Evolutionary conservation across 2,329 filamentous ascomycete genomes (phyloP), one percentile per base, ranked within the genome.

Genomic region (Penicillium janthinellum): DNA sequence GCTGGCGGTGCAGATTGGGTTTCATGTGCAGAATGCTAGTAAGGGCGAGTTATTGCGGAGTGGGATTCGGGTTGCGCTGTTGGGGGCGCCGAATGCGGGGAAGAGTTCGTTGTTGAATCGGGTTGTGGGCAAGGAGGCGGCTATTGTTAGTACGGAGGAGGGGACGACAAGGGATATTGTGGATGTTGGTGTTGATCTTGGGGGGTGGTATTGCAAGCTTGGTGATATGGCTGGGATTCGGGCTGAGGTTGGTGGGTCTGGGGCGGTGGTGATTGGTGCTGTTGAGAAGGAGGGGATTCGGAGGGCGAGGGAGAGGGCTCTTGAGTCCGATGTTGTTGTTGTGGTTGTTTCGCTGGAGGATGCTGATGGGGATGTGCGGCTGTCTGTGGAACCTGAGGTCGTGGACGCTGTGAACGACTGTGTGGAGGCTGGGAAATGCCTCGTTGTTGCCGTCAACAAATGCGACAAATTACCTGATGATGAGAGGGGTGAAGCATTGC

Each of bases 91-190:
- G 0, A 99, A 99, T 70, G 92, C 89, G 0, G 95, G 95, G 14
- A 99, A 99, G 75, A 97, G 93, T 74, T 97, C 92, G 14, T 77
- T 99, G 60, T 86, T 99, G 77, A 99, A 99, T 72, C 82, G 88
- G 22, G 85, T 99, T 53, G 91, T 97, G 3, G 94, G 95, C 0
- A 84, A 93, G 54, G 94, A 98, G 73, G 95, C 95, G 2, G 96
- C 93, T 3, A 99, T 99, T 68, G 95, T 99, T 7, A 96, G 92
- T 47, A 84, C 87, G 0, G 93, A 98, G 78, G 92, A 92, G 41
- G 95, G 95, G 0, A 99, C 95, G 0, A 99, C 95, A 6, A 82
- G 95, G 61, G 95, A 99, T 78, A 88, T 99, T 54, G 89, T 99
- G 11, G 95, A 99, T 78, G 90, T 95, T 0, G 90, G 90, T 31